Evolutionary conservation across 2,329 filamentous ascomycete genomes (phyloP), one percentile per base, ranked within the genome.

Genomic region (Trichoderma arundinaceum): DNA sequence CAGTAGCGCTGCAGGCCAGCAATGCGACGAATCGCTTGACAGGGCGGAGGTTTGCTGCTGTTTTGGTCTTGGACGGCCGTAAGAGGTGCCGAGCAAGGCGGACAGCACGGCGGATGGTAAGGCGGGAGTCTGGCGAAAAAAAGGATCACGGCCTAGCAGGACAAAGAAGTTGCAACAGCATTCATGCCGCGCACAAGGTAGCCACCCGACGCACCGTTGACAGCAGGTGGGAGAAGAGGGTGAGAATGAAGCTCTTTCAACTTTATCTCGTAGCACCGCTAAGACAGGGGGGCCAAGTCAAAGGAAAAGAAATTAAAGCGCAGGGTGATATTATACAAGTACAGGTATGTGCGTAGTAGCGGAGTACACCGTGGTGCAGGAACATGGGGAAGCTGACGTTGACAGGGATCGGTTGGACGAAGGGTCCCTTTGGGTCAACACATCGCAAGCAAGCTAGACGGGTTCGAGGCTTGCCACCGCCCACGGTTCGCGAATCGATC

Each of bases 371-470:
- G 44, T 12, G 17, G 44, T 19, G 35, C 58, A 61, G 58, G 58
- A 61, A 61, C 58, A 62, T 32, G 58, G 35, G 58, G 58, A 44
- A 62, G 46, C 48, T 62, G 58, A 62, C 48, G 39, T 53, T 43
- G 46, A 52, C 58, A 62, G 58, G 58, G 54, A 35, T 53, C 9
- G 22, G 58, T 22, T 43, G 19, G 28, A 41, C 46, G 41, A 19
- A 58, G 54, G 54, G 53, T 44, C 39, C 53, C 32, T 32, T 7
- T 22, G 17, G 22, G 12, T 32, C 17, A 38, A 41, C 15, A 17
- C 46, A 38, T 8, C 57, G 13, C 12, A 28, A 33, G 17, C 32
- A 48, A 60, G 57, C 53, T 33, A 44, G 53, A 57, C 53, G 41
- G 19, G n/a, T 32, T 38, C 10, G 10, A 51, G 13, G 44, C 43